These are phyloP conservation scores for Rhodosporidiobolus sp. DNA, from an alignment of 768 basidiomycete genomes.

Conservation along the genomic window DNA sequence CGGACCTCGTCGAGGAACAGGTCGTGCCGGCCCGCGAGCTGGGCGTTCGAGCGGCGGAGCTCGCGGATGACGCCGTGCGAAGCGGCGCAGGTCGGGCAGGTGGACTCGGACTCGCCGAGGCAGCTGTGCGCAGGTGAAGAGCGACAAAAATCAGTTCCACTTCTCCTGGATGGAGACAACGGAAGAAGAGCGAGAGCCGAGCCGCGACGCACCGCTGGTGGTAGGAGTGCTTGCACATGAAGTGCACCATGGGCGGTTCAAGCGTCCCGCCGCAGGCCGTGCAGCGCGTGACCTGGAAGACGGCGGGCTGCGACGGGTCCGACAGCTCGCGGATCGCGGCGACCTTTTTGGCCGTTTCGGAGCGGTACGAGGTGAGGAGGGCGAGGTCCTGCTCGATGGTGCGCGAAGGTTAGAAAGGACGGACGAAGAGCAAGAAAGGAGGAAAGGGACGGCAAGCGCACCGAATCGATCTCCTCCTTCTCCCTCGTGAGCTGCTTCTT, in stretches of 20 bases:
- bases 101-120: constrained; percentile 78
- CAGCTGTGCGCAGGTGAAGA: constrained; percentile 58
- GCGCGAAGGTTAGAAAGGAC: too few species aligned
- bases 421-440: background rate
- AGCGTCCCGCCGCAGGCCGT: constrained; percentile 83
- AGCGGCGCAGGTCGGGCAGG: constrained; percentile 83
- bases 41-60: constrained; percentile 79
- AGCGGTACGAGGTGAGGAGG: constrained; percentile 79
- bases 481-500: constrained; percentile 71
- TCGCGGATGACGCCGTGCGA: constrained; percentile 86
- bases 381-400: constrained; percentile 89
- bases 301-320: constrained; percentile 71
- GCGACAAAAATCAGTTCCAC: background rate
- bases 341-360: constrained; percentile 75
- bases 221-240: constrained; percentile 97
- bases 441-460: constrained; percentile 49
- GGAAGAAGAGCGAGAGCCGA: constrained; percentile 6
- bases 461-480: constrained; percentile 72
- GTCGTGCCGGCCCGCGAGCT: constrained; percentile 58
- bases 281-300: constrained; percentile 93
- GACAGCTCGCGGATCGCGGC: constrained; percentile 77
- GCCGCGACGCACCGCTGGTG: constrained; percentile 71
- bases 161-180: background rate
- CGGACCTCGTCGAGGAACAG: constrained; percentile 50
- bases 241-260: constrained; percentile 89